These are phyloP conservation scores for Amylostereum chailletii DNA, from an alignment of 1,284 basidiomycete species.

Conservation along the genomic window DNA sequence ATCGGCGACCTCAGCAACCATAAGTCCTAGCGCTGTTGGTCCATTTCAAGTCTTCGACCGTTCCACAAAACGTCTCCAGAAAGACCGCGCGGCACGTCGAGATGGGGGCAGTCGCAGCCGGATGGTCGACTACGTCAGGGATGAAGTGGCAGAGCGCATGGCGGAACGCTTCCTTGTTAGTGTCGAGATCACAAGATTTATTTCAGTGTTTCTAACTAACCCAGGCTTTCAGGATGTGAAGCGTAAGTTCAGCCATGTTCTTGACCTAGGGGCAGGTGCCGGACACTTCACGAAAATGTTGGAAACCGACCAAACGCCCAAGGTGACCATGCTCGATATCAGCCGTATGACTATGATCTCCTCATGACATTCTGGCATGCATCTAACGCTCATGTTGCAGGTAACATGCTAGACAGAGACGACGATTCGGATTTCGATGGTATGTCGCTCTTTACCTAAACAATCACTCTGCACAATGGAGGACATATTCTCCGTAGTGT, in stretches of 20 bases:
- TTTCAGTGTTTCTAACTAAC: not conserved
- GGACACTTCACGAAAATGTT: conserved; percentile 87
- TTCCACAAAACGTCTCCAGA: conserved; percentile 73
- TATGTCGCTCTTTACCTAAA: conserved; percentile 20
- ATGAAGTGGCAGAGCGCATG: conserved; percentile 86
- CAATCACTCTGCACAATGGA: not conserved
- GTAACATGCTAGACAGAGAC: conserved; percentile 63
- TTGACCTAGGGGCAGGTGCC: conserved; percentile 93
- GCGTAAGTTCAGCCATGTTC: conserved; percentile 68
- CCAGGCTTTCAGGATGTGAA: conserved; percentile 72
- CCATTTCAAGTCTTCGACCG: conserved; percentile 88
- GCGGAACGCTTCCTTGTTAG: conserved; percentile 80
- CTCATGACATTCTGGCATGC: not conserved
- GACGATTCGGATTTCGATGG: conserved; percentile 70
- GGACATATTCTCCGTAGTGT: conserved; percentile 37
- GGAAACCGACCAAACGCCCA: conserved; percentile 63
- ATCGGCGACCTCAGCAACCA: conserved; percentile 20
- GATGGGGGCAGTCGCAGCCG: conserved; percentile 55
- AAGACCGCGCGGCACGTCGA: conserved; percentile 62
- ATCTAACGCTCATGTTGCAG: conserved; percentile 25
- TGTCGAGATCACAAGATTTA: conserved; percentile 1
- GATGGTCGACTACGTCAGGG: conserved; percentile 87
- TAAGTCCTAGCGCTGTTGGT: conserved; percentile 34
- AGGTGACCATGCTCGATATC: conserved; percentile 83
- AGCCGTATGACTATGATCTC: conserved; percentile 48